phyloP scores from a whole-genome alignment of 345 rosid genomes.

The Heritiera littoralis region DNA sequence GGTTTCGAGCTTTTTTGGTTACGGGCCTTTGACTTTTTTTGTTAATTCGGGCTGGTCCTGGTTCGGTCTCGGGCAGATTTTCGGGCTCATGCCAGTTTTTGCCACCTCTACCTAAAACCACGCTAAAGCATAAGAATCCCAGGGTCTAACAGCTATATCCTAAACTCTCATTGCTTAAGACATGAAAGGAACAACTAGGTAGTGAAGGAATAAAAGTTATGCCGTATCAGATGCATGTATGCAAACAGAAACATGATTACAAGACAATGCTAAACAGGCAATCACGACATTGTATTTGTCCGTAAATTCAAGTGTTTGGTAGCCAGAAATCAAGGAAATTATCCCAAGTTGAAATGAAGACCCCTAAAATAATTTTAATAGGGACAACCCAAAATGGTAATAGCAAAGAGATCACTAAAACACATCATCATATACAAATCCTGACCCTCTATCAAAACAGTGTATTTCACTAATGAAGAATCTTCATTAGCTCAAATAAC shows the following conservation, averaged over 20 bases:
- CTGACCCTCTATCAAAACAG: not conserved
- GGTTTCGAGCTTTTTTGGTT: too few species aligned
- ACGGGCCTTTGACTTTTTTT: too few species aligned
- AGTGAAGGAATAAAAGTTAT: not conserved
- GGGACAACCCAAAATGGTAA: not conserved
- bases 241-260: not conserved
- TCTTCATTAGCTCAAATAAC: not conserved
- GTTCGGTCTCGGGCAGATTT: too few species aligned
- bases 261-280: not conserved
- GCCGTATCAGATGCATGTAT: not conserved
- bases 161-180: not conserved
- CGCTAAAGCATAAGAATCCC: not conserved
- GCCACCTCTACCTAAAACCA: not conserved
- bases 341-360: not conserved
- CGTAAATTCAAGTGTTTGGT: not conserved
- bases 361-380: not conserved
- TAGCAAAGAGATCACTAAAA: not conserved
- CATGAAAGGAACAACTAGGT: not conserved
- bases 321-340: not conserved
- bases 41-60: too few species aligned
- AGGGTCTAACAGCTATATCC: not conserved
- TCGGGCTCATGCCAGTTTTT: too few species aligned
- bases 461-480: not conserved
- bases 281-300: not conserved
- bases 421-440: not conserved